Evolutionary conservation across 176 grass and related monocot genomes (phyloP).

Genomic region (Oryza nivara): DNA sequence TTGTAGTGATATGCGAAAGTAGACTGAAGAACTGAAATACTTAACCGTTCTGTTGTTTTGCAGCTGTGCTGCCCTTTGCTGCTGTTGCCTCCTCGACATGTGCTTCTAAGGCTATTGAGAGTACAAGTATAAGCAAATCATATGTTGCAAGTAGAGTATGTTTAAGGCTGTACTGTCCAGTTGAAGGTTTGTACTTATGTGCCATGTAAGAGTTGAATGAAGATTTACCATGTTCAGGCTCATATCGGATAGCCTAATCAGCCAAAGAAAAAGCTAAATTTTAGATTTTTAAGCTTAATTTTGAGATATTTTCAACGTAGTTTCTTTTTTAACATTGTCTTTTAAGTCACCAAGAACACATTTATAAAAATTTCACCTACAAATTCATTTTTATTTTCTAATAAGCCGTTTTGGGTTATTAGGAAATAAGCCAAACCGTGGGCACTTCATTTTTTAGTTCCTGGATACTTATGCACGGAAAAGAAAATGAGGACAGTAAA

Average conservation of each 20-base stretch:
- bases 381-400: too few relatives aligned
- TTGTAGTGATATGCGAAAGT: not conserved
- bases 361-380: too few relatives aligned
- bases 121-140: not conserved
- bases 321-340: too few relatives aligned
- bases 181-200: constrained; percentile 11
- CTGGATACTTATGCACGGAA: not conserved
- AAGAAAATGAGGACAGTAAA: not conserved
- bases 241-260: too few relatives aligned
- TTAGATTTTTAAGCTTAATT: too few relatives aligned
- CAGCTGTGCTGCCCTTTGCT: constrained; percentile 64
- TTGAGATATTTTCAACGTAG: too few relatives aligned
- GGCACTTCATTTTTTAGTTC: not conserved
- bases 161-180: not conserved
- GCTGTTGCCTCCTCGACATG: constrained; percentile 61
- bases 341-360: too few relatives aligned
- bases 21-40: not conserved
- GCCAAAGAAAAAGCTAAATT: too few relatives aligned
- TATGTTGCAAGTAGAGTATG: not conserved
- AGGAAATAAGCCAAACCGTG: too few relatives aligned
- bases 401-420: too few relatives aligned
- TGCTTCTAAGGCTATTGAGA: constrained; percentile 36
- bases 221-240: not conserved
- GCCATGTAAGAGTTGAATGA: constrained; percentile 3
- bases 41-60: constrained; percentile 22